Conservation (phyloP, 345 rosid species). For the Eucalyptus cloeziana region DNA sequence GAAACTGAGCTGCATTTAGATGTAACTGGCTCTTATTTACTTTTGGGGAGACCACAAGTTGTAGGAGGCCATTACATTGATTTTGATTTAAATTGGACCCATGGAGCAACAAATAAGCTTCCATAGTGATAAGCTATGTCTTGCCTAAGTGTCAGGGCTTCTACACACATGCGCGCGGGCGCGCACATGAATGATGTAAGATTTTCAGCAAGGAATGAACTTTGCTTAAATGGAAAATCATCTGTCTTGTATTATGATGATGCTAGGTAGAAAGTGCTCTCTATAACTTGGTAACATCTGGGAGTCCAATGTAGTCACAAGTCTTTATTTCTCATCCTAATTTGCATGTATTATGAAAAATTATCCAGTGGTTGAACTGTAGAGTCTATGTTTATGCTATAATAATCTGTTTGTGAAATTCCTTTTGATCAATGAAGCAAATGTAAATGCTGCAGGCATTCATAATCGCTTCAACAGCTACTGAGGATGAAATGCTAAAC, state of each 20-base stretch:
- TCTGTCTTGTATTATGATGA: background rate
- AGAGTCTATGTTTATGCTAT: background rate
- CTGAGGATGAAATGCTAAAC: conserved; percentile 83
- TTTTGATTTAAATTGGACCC: background rate
- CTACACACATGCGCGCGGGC: accelerated
- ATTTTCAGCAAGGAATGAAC: background rate
- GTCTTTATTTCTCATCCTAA: background rate
- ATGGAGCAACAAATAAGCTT: background rate
- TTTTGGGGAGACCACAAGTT: background rate
- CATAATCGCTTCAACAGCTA: conserved; percentile 91
- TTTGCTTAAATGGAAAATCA: background rate
- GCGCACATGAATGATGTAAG: background rate
- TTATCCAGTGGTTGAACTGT: background rate
- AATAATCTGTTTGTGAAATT: background rate
- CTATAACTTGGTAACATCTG: background rate
- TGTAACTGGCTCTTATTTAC: background rate
- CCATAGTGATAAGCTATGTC: background rate
- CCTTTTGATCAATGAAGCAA: background rate
- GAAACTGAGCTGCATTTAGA: background rate
- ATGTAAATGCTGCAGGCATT: conserved; percentile 58
- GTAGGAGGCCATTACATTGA: background rate
- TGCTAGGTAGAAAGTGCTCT: background rate
- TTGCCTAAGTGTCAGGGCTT: background rate
- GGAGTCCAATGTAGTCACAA: background rate
- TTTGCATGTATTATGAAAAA: background rate